Evolutionary conservation across 106 monocot genomes (phyloP).

Genomic region (Allium cepa): DNA sequence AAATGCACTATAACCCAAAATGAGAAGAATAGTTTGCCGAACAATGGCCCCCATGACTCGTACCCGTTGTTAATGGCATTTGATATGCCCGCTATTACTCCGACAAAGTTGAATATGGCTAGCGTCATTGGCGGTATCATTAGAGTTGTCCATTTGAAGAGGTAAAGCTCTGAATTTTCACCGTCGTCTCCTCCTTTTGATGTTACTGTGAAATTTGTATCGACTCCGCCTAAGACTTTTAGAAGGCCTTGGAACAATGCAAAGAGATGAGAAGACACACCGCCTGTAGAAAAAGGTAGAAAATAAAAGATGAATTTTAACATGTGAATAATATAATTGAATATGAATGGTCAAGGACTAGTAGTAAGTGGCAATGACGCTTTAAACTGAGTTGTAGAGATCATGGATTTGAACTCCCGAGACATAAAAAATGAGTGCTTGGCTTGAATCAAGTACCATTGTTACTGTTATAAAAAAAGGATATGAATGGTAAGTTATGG

Average conservation of each 20-base stretch:
- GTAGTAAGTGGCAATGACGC: no score
- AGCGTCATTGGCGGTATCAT: slow-evolving; percentile 37
- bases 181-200: slow-evolving; percentile 38
- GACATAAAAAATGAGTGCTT: no score
- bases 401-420: no score
- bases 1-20: slow-evolving; percentile 52
- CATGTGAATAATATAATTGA: no score
- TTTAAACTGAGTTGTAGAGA: no score
- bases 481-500: no score
- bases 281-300: not conserved
- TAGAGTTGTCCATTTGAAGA: slow-evolving; percentile 53
- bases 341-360: no score
- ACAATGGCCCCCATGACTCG: slow-evolving; percentile 53
- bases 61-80: slow-evolving; percentile 50
- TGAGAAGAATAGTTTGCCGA: slow-evolving; percentile 52
- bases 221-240: slow-evolving; percentile 40
- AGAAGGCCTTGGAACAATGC: slow-evolving; percentile 47
- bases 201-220: slow-evolving; percentile 43
- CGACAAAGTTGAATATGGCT: slow-evolving; percentile 30
- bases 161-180: slow-evolving; percentile 28
- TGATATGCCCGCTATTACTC: slow-evolving; percentile 40
- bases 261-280: slow-evolving; percentile 42
- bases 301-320: no score
- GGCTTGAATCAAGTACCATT: no score
- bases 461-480: no score